Evolutionary conservation across 2,329 filamentous ascomycete genomes (phyloP), one percentile per base, ranked within the genome.

Genomic region (Mycosphaerella arachidis): DNA sequence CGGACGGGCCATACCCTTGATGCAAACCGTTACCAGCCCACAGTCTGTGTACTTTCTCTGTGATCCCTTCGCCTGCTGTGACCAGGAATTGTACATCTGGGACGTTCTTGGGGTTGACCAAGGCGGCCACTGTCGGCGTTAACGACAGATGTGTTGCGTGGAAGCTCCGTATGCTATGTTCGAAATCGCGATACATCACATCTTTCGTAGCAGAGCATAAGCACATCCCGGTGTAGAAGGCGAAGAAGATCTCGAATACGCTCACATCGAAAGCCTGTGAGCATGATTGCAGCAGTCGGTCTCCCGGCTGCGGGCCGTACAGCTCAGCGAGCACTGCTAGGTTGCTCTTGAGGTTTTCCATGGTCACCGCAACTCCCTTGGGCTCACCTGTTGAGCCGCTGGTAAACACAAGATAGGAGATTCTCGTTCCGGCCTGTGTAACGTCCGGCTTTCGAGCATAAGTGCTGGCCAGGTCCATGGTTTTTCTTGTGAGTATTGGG

Each of bases 221-320:
- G 61, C 87, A 89, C 78, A 93, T 90, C 4, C 91, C 91, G 35
- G 82, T 81, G 51, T 84, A 83, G 88, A 91, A 95, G 0, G 91
- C 80, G 67, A 91, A 95, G 72, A 96, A 93, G 13, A 95, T 92
- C 69, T 96, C 92, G 70, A 95, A 95, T 0, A 95, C 89, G 0
- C 91, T 95, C 1, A 95, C 82, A 69, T 95, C 90, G 70, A 95
- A 96, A 0, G 88, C 88, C 69, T 92, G 89, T 0, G 90, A 93
- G 69, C 89, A 95, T 1, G 89, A 85, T 73, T 96, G 92, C 0
- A 96, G 78, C 33, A 96, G 78, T n/a, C 86, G 82, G 0, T 86
- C 83, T 1, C 72, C 72, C 0, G 70, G 59, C 1, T 75, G 70
- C 0, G 77, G 76, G 0, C 89, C 88, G 68, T 95, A 96, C 0